phyloP scores from a whole-genome alignment of 2,329 filamentous ascomycete genomes.

The Didymella glomerata region DNA sequence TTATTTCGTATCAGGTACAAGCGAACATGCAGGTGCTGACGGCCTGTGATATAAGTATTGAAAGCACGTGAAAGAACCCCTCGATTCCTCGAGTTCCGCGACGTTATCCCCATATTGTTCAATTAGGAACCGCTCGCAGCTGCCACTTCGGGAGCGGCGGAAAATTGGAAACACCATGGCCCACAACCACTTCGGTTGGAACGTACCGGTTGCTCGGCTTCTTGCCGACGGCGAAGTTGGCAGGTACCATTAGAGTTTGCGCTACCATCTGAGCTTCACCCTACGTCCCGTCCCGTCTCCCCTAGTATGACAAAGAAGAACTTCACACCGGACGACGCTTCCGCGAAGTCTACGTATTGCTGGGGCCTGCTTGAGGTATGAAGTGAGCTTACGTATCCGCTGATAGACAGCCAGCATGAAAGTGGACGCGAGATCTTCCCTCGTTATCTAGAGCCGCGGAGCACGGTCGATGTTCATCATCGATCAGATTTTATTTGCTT shows the following conservation, averaged over 20 bases:
- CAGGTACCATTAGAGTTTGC: background rate
- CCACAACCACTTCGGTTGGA: background rate
- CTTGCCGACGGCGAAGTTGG: conserved; percentile 5
- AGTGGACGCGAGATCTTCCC: background rate
- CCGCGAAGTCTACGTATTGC: background rate
- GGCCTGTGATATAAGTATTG: background rate
- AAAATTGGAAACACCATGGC: background rate
- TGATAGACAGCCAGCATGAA: background rate
- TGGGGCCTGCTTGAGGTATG: background rate
- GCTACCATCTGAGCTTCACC: conserved; percentile 3
- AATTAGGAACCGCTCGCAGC: background rate
- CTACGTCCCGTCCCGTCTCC: conserved; percentile 14
- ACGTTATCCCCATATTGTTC: background rate
- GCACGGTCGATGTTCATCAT: background rate
- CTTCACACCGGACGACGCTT: background rate
- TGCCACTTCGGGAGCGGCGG: background rate
- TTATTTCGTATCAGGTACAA: background rate
- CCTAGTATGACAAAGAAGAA: conserved; percentile 2
- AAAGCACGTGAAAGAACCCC: background rate
- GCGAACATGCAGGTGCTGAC: background rate
- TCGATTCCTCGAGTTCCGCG: background rate
- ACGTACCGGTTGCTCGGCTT: conserved; percentile 3
- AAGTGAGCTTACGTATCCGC: background rate
- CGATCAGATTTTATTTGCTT: background rate
- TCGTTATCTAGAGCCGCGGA: background rate